Base-by-base conservation (phyloP, 352 stramenopile species). In the Pythium plurisporium region DNA sequence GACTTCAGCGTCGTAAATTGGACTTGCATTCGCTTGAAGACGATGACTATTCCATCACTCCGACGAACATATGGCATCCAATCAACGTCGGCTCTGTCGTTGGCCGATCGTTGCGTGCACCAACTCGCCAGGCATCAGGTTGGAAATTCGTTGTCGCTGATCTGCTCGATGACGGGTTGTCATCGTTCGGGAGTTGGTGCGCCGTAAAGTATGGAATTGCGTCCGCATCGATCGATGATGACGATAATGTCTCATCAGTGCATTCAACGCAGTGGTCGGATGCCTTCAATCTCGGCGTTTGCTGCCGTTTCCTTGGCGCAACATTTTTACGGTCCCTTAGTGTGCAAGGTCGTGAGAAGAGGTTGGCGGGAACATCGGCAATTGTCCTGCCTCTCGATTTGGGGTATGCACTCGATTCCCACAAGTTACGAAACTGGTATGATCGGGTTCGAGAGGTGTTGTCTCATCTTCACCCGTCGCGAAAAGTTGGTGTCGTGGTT, bases 81-180 rank as follows among this genome's bases (percentile, higher is more conserved):
- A 44, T 87, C 15, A 72, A 88, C 36, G 51, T 76, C 17, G 36
- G 59, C 2, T 59, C 48, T 12, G 41, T 88, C 33, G 68, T 79
- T 38, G 48, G 61, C 17, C 38, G 55, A 19, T 9, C 23, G 2
- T 4, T 65, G 31, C 5, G 14, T 1, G 23, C 11, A 19, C 38
- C 48, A 23, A 43, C 48, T 27, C 41, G 36, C 12, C 23, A 27
- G 2, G 31, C 5, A 6, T 65, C 75, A 9, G 53, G 65, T 9
- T 93, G 80, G 80, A 93, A 93, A 54, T 59, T 91, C 30, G 63
- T 90, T 34, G 67, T 93, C 42, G 81, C 75, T n/a, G 81, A 93
- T 59, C 55, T 93, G 12, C 45, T 87, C 31, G 73, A 86, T 51
- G 65, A 62, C 47, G 62, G 68, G 8, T 62, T 65, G 6, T 82